A percentile compares a stretch with the other conserved stretches of the same genome.
Conservation (phyloP, 2,329 filamentous ascomycete species). For the Apiospora pterosperma region DNA sequence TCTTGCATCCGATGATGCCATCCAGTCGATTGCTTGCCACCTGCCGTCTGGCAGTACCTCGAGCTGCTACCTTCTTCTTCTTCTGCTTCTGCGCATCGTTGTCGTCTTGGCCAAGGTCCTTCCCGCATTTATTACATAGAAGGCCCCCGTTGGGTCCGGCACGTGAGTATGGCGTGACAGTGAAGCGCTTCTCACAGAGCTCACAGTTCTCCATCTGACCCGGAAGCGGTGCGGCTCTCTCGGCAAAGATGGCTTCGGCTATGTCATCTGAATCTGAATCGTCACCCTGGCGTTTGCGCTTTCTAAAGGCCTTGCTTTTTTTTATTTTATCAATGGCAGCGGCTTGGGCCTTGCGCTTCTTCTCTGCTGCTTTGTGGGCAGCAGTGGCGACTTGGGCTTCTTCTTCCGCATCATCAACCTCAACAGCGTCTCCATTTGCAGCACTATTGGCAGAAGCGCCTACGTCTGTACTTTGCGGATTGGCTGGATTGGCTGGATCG, state of each 20-base stretch:
- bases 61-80: slow-evolving; percentile 42
- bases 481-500: slow-evolving; percentile 8
- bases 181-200: slow-evolving; percentile 82
- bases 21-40: slow-evolving; percentile 83
- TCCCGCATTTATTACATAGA: slow-evolving; percentile 80
- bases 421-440: slow-evolving; percentile 3
- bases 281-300: slow-evolving; percentile 38
- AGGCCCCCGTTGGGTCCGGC: slow-evolving; percentile 79
- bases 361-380: slow-evolving; percentile 23
- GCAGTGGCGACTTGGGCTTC: slow-evolving; percentile 10
- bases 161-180: slow-evolving; percentile 85
- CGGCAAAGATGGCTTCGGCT: slow-evolving; percentile 44
- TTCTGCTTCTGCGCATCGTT: slow-evolving; percentile 56
- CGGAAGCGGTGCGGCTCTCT: slow-evolving; percentile 55
- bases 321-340: slow-evolving; percentile 60
- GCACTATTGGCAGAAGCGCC: not conserved
- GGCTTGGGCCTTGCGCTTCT: slow-evolving; percentile 52
- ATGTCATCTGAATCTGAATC: slow-evolving; percentile 46
- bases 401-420: slow-evolving; percentile 8
- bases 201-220: slow-evolving; percentile 90
- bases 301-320: slow-evolving; percentile 55
- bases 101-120: slow-evolving; percentile 64
- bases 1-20: slow-evolving; percentile 68
- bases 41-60: slow-evolving; percentile 65
- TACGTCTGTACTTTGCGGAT: not conserved